These are phyloP conservation scores for Alternaria rosae DNA, from an alignment of 2,329 filamentous ascomycete species.

Conservation along the genomic window DNA sequence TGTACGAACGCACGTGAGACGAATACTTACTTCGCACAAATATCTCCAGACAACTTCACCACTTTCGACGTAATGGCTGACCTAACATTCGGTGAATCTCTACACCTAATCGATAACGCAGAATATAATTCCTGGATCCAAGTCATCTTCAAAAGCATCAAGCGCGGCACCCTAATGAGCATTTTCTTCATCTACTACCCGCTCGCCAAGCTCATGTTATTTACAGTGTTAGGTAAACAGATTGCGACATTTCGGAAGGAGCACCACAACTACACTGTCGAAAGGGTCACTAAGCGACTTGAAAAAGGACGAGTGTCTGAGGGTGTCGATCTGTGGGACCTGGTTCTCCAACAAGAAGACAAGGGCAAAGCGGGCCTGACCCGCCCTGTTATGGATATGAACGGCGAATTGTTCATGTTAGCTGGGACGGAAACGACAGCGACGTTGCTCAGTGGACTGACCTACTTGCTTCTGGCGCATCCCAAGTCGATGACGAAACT, in stretches of 20 bases:
- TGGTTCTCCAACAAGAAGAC: constrained; percentile 44
- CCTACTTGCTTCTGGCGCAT: constrained; percentile 34
- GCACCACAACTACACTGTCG: constrained; percentile 19
- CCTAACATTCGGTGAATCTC: constrained; percentile 39
- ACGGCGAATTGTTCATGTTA: constrained; percentile 36
- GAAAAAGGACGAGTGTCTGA: constrained; percentile 22
- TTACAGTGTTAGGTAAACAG: not conserved
- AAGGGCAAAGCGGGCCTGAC: constrained; percentile 4
- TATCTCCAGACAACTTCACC: constrained; percentile 38
- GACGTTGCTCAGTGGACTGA: constrained; percentile 47
- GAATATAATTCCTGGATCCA: constrained; percentile 24
- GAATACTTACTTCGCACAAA: not conserved
- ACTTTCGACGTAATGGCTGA: constrained; percentile 46
- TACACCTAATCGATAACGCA: constrained; percentile 32
- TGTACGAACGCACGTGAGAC: not conserved
- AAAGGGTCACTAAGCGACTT: constrained; percentile 35
- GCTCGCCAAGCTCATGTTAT: not conserved
- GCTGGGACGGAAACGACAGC: constrained; percentile 40
- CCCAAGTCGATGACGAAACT: constrained; percentile 13
- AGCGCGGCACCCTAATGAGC: not conserved
- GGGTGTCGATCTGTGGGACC: constrained; percentile 11
- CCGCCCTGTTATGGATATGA: not conserved
- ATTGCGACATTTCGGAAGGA: not conserved
- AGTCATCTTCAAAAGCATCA: not conserved
- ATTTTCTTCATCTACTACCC: not conserved